Evolutionary conservation across 768 basidiomycete species (phyloP).

Genomic region (Hebeloma cylindrosporum): DNA sequence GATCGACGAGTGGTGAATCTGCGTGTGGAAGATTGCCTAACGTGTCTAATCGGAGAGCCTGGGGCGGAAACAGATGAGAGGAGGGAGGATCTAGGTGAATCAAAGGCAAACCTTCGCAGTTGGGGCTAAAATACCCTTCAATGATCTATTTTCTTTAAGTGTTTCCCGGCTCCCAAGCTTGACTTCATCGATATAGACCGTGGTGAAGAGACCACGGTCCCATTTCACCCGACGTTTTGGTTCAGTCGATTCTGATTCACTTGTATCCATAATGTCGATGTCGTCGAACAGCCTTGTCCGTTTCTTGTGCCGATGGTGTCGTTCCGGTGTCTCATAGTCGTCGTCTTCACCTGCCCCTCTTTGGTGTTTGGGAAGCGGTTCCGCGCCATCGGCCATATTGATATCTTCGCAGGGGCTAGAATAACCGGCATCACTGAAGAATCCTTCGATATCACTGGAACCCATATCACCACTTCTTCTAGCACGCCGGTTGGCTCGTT

Average conservation of each 20-base stretch:
- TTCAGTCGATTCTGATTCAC: conserved; percentile 17
- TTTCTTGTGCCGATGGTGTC: conserved; percentile 41
- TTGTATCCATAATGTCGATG: conserved; percentile 29
- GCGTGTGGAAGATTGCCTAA: conserved; percentile 70
- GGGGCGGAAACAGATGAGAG: conserved; percentile 9
- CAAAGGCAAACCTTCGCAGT: conserved; percentile 57
- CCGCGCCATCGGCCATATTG: conserved; percentile 16
- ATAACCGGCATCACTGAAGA: conserved; percentile 30
- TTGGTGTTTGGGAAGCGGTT: conserved; percentile 38
- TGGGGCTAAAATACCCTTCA: conserved; percentile 68
- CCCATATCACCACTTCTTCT: conserved; percentile 40
- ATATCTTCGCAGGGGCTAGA: conserved; percentile 26
- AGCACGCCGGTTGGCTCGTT: conserved; percentile 63
- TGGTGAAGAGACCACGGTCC: conserved; percentile 66
- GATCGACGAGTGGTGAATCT: conserved; percentile 53
- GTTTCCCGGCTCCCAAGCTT: conserved; percentile 48
- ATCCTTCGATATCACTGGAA: conserved; percentile 30
- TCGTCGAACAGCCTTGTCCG: conserved; percentile 39
- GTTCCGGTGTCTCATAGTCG: conserved; percentile 70
- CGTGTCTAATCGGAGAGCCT: conserved; percentile 65
- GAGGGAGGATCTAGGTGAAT: not conserved
- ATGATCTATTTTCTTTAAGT: conserved; percentile 38
- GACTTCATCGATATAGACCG: conserved; percentile 62
- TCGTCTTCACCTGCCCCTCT: conserved; percentile 81
- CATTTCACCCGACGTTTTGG: conserved; percentile 69